Evolutionary conservation across 2,329 filamentous ascomycete species (phyloP).

Genomic region (Exophiala calicioides): DNA sequence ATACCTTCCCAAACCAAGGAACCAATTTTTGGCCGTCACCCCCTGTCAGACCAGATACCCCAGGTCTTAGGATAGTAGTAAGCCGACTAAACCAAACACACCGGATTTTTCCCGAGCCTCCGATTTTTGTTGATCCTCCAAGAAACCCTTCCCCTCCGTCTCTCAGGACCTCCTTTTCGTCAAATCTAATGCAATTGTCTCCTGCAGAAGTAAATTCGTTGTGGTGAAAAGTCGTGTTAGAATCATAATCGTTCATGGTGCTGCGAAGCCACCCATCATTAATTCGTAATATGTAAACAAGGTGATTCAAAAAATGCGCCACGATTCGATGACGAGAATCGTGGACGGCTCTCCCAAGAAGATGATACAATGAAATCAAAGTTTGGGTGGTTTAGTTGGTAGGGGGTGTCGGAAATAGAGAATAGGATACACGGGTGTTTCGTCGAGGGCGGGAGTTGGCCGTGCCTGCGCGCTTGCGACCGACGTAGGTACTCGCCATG

Average conservation of each 20-base stretch:
- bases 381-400: slow-evolving; percentile 12
- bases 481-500: slow-evolving; percentile 1
- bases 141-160: too few relatives aligned
- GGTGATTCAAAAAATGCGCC: not conserved
- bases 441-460: slow-evolving; percentile 22
- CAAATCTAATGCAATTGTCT: too few relatives aligned
- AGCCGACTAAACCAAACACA: too few relatives aligned
- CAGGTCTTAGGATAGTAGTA: too few relatives aligned
- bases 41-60: too few relatives aligned
- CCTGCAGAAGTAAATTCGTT: too few relatives aligned
- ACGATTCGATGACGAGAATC: not conserved
- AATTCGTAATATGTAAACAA: slow-evolving; percentile 19
- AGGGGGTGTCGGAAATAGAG: slow-evolving; percentile 40
- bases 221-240: slow-evolving; percentile 15
- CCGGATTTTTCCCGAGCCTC: too few relatives aligned
- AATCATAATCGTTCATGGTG: slow-evolving; percentile 24
- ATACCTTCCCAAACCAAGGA: too few relatives aligned
- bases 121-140: too few relatives aligned
- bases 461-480: slow-evolving; percentile 28
- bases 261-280: slow-evolving; percentile 18
- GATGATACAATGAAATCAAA: not conserved
- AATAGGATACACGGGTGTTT: slow-evolving; percentile 44
- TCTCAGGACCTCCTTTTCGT: too few relatives aligned
- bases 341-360: not conserved
- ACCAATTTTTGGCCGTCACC: too few relatives aligned